phyloP scores from a whole-genome alignment of 1,139 yeast genomes.

The Kodamaea ohmeri region DNA sequence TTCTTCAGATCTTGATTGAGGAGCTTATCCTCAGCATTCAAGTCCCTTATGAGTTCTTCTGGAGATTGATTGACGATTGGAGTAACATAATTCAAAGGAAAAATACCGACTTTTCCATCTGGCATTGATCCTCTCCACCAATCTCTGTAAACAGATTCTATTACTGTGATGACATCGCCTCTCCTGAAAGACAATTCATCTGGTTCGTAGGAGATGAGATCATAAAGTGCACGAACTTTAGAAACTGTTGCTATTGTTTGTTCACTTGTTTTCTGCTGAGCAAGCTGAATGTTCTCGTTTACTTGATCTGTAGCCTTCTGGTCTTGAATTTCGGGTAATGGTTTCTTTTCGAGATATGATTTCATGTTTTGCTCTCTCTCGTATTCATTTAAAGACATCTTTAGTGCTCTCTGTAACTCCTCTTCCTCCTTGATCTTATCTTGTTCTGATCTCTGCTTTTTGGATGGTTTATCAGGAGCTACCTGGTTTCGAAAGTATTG shows the following conservation, averaged over 20 bases:
- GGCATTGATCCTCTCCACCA: slow-evolving; percentile 92
- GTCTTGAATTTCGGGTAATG: slow-evolving; percentile 25
- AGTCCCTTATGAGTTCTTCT: slow-evolving; percentile 36
- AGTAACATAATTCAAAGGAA: slow-evolving; percentile 89
- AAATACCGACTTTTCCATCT: slow-evolving; percentile 80
- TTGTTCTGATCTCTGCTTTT: slow-evolving; percentile 45
- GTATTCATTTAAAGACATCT: slow-evolving; percentile 69
- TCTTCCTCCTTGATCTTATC: slow-evolving; percentile 69
- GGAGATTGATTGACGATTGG: slow-evolving; percentile 69
- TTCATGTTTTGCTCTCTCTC: slow-evolving; percentile 39
- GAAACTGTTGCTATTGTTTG: slow-evolving; percentile 51
- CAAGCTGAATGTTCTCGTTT: slow-evolving; percentile 5
- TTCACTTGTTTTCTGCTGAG: slow-evolving; percentile 16
- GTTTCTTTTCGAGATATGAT: slow-evolving; percentile 28
- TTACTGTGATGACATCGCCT: slow-evolving; percentile 77
- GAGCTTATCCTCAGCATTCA: slow-evolving; percentile 29
- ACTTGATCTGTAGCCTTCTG: slow-evolving; percentile 9
- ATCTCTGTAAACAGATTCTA: slow-evolving; percentile 85
- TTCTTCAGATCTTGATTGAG: slow-evolving; percentile 30
- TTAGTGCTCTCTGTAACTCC: slow-evolving; percentile 75
- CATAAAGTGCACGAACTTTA: slow-evolving; percentile 82
- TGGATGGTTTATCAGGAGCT: slow-evolving; percentile 61
- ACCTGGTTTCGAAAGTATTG: slow-evolving; percentile 34
- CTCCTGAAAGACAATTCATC: slow-evolving; percentile 71
- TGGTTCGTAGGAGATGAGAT: slow-evolving; percentile 65